phyloP scores from a whole-genome alignment of 2,329 filamentous ascomycete species.

The Balansia obtecta region DNA sequence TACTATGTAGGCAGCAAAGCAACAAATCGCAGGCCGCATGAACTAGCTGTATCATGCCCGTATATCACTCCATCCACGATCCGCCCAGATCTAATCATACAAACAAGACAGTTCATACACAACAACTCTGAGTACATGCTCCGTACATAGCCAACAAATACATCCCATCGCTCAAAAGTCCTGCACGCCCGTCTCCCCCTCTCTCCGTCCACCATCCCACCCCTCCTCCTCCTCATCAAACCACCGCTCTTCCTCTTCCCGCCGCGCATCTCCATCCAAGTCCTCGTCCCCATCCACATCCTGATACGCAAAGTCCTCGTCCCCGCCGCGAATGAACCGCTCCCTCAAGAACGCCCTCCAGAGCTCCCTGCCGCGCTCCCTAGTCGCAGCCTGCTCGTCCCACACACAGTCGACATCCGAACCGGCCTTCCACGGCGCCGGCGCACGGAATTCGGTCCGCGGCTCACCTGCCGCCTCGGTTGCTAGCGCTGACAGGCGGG shows the following conservation, averaged over 20 bases:
- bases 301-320: slow-evolving; percentile 68
- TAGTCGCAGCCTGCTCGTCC: slow-evolving; percentile 22
- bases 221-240: slow-evolving; percentile 68
- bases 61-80: neutral
- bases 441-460: neutral
- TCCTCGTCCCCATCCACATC: slow-evolving; percentile 59
- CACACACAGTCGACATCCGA: slow-evolving; percentile 11
- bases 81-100: neutral
- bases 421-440: neutral
- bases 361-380: slow-evolving; percentile 52
- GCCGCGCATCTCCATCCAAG: slow-evolving; percentile 49
- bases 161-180: slow-evolving; percentile 41
- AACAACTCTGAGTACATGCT: too few relatives aligned
- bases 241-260: slow-evolving; percentile 60
- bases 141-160: neutral
- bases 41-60: neutral
- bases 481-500: slow-evolving; percentile 49
- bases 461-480: slow-evolving; percentile 7
- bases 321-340: slow-evolving; percentile 62
- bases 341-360: slow-evolving; percentile 64
- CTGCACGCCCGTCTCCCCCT: slow-evolving; percentile 58
- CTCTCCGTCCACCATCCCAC: slow-evolving; percentile 38
- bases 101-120: neutral
- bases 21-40: too few relatives aligned
- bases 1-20: too few relatives aligned